Conservation (phyloP, 73 alveolate species). For the Symbiodinium natans region DNA sequence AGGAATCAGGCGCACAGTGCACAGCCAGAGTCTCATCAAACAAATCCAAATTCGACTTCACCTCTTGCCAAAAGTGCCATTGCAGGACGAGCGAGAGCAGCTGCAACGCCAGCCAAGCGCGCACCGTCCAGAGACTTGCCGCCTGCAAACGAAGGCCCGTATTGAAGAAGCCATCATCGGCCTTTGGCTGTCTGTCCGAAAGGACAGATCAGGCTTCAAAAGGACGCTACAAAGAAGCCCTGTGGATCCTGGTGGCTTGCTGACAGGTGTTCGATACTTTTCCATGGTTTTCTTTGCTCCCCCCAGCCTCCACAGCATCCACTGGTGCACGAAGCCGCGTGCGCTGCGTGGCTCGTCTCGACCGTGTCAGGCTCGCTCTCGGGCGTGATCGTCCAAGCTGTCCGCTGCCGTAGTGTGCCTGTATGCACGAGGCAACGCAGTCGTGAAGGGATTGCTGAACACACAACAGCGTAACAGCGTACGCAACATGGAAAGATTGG, state of each 20-base stretch:
- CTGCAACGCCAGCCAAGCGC: constrained; percentile 44
- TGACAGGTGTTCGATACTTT: no score
- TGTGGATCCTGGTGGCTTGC: no score
- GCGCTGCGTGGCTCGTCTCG: background rate
- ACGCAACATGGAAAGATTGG: background rate
- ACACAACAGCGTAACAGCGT: no score
- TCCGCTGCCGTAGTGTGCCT: constrained; percentile 76
- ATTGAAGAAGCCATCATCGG: constrained; percentile 22
- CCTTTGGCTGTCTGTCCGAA: background rate
- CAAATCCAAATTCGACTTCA: background rate
- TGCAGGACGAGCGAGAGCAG: constrained; percentile 44
- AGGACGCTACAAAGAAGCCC: background rate
- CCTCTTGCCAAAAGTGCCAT: constrained; percentile 64
- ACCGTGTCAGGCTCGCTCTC: background rate
- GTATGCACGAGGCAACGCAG: background rate
- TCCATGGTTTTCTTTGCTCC: no score
- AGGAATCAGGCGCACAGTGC: constrained; percentile 42
- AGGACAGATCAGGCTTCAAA: background rate
- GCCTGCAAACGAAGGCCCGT: constrained; percentile 64
- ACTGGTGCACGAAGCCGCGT: background rate
- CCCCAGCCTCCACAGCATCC: background rate
- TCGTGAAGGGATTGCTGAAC: background rate
- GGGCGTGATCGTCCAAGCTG: constrained; percentile 32
- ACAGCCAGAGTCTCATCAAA: constrained; percentile 28
- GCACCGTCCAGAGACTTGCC: background rate